These are phyloP conservation scores for Croton setiger DNA, from an alignment of 441 rosid species.

Conservation along the genomic window DNA sequence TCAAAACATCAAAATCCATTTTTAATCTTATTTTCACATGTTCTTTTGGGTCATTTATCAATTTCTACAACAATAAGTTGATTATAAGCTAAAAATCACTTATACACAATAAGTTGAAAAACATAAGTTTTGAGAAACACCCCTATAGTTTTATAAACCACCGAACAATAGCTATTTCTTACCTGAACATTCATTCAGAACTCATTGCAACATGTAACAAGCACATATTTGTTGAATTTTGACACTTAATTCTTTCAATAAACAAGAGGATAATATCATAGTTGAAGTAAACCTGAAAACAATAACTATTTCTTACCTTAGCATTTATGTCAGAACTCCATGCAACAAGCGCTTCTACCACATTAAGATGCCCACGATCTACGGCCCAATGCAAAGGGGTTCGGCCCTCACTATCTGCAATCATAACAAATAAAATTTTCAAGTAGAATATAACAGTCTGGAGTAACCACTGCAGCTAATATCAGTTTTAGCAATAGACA, in stretches of 20 bases:
- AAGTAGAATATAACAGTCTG: slow-evolving; percentile 11
- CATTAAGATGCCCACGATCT: slow-evolving; percentile 77
- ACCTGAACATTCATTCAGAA: too few species aligned
- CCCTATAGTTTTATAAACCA: too few species aligned
- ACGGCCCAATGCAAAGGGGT: slow-evolving; percentile 98
- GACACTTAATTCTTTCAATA: not conserved
- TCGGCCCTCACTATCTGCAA: slow-evolving; percentile 88
- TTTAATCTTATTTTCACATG: too few species aligned
- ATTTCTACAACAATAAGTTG: too few species aligned
- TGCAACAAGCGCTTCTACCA: slow-evolving; percentile 53
- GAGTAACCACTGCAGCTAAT: not conserved
- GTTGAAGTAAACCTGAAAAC: not conserved
- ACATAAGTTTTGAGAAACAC: too few species aligned
- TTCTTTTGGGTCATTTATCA: too few species aligned
- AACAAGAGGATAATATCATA: not conserved
- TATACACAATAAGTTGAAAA: too few species aligned
- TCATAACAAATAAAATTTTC: slow-evolving; percentile 23
- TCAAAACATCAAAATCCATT: too few species aligned
- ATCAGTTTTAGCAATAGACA: not conserved
- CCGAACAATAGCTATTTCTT: too few species aligned
- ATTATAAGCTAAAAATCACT: too few species aligned
- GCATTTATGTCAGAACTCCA: slow-evolving; percentile 75
- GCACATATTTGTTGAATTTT: not conserved
- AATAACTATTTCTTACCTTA: slow-evolving; percentile 41
- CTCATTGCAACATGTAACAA: not conserved